Base-by-base conservation (phyloP, 78 protist genomes). In the Speleostelium caveatum region DNA sequence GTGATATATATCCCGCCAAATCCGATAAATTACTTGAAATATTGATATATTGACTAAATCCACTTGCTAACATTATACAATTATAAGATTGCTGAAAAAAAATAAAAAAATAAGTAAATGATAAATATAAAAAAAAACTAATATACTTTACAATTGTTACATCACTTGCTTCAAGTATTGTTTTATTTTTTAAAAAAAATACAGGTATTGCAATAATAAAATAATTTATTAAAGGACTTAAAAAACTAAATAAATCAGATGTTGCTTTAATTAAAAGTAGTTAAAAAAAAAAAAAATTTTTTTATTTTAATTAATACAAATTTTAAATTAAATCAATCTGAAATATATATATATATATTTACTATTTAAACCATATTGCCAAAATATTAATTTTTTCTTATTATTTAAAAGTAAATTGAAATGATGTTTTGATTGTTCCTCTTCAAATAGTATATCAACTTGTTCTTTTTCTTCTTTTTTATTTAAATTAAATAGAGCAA, bases 11-110 rank as follows among this genome's bases (percentile, higher is more conserved):
- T 59, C 91, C 75, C 4, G 91, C 28, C n/a, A 83, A 41, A 45
- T 83, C 80, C 16, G 80, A 69, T 16, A 83, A 42, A 33, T 26
- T 83, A 8, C 65, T 60, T n/a, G 94, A 55, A 2, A 73, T 73
- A 51, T 89, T 89, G 21, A 89, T 78, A 53, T 78, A 89, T 51
- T 73, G 79, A 55, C 94, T 76, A 85, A 89, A 89, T 24, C 94
- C 94, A 62, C 80, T 72, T 39, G 87, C 94, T 32, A 89, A 79
- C 94, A 73, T 73, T 55, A 89, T 89, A 62, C 87, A 71, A 32
- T 89, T 78, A 60, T 71, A 89, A 7, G 90, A 89, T 51, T 61
- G 72, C 93, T 87, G 4, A n/a, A 30, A 38, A n/a, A n/a, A n/a
- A 39, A 30, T 45, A 14, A 45, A 45, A 45, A 45, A 10, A 14